Evolutionary conservation across 169 alveolate species (phyloP).

Genomic region (Eimeria praecox): DNA sequence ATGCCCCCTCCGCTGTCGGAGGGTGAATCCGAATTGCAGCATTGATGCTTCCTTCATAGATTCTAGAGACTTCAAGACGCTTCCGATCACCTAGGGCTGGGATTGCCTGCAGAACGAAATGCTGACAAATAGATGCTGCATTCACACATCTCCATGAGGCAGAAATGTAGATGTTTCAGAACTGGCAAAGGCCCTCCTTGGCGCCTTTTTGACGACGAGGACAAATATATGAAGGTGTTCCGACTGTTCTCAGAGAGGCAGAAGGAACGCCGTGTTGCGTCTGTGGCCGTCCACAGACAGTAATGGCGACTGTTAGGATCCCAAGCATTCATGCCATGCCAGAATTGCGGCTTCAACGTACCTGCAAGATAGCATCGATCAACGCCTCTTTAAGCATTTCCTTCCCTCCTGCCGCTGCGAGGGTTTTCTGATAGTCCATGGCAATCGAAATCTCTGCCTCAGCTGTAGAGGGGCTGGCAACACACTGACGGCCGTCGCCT

Average conservation of each 20-base stretch:
- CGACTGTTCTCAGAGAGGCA: not conserved
- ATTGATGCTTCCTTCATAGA: conserved; percentile 57
- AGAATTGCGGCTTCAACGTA: not conserved
- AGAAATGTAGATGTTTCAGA: not conserved
- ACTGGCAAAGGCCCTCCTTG: not conserved
- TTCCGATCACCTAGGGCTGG: conserved; percentile 50
- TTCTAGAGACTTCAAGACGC: conserved; percentile 41
- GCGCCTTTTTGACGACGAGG: not conserved
- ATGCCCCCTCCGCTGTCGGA: not conserved
- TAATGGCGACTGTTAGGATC: not conserved
- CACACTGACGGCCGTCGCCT: conserved; percentile 86
- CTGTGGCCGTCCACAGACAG: not conserved
- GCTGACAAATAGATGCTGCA: too few species aligned
- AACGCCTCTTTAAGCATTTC: conserved; percentile 50
- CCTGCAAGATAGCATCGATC: conserved; percentile 63
- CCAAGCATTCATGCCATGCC: not conserved
- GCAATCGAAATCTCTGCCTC: conserved; percentile 65
- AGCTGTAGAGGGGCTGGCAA: conserved; percentile 70
- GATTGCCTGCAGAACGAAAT: conserved; percentile 49
- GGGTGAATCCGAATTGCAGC: conserved; percentile 18
- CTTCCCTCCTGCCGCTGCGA: conserved; percentile 66
- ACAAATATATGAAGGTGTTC: not conserved
- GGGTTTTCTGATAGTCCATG: conserved; percentile 51
- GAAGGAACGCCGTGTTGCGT: not conserved
- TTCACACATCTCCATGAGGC: not conserved